These are phyloP conservation scores for Ogataea angusta DNA, from an alignment of 805 yeast genomes.

Conservation along the genomic window DNA sequence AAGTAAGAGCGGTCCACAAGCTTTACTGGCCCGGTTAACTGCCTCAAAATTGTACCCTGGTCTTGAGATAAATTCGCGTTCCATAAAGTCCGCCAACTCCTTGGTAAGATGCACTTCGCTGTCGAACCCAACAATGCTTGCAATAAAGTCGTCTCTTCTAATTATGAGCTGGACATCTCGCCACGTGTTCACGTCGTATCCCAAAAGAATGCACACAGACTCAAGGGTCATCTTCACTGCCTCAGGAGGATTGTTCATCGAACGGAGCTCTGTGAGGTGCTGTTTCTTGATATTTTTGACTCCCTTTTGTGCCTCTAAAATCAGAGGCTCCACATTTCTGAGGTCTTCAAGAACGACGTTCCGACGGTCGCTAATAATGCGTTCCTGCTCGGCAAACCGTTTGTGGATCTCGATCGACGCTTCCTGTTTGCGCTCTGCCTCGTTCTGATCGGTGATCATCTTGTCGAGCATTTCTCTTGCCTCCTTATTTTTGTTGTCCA, in stretches of 20 bases:
- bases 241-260: constrained; percentile 88
- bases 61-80: constrained; percentile 53
- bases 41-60: constrained; percentile 66
- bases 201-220: constrained; percentile 80
- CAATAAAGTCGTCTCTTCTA: constrained; percentile 81
- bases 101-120: constrained; percentile 54
- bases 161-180: constrained; percentile 78
- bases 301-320: constrained; percentile 78
- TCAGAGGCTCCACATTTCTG: constrained; percentile 79
- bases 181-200: constrained; percentile 68
- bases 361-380: constrained; percentile 52
- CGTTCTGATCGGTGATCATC: constrained; percentile 83
- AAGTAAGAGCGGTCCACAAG: constrained; percentile 85
- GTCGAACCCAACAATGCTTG: constrained; percentile 74
- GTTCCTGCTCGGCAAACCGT: constrained; percentile 65
- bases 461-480: constrained; percentile 69
- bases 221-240: constrained; percentile 83
- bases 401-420: constrained; percentile 75
- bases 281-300: constrained; percentile 93
- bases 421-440: constrained; percentile 86
- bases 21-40: constrained; percentile 87
- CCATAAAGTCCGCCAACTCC: constrained; percentile 55
- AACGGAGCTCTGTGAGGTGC: constrained; percentile 82
- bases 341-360: constrained; percentile 58
- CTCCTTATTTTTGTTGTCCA: constrained; percentile 57